Evolutionary conservation across 2,329 filamentous ascomycete species (phyloP), one percentile per base, ranked within the genome.

Genomic region (Fusarium circinatum): DNA sequence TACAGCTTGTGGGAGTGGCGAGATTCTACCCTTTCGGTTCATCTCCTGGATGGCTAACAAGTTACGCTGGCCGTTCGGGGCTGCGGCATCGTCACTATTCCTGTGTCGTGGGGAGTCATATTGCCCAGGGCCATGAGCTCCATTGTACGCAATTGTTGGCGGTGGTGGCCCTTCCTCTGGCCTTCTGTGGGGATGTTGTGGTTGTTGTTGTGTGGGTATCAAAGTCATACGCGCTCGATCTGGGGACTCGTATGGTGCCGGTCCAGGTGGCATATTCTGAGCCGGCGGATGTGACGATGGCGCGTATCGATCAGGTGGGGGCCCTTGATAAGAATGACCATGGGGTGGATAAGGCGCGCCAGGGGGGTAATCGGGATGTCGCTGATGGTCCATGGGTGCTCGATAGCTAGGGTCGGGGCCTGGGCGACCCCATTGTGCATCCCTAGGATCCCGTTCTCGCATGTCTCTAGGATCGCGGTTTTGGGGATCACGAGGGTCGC

Each of bases 1-100:
- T 2, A 98, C 95, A 28, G 96, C 95, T 82, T 98, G 96, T 2
- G 96, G 96, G 22, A 98, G 85, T 4, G 96, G 96, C 14, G 96
- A 98, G 44, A 94, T 88, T 55, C 95, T 91, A 4, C 95, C 95
- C 74, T 92, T 93, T 60, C 94, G 91, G 78, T 94, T 95, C 68
- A 92, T 91, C 65, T 94, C 92, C 76, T 97, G 94, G 17, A 97
- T 88, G 7, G 90, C 91, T n/a, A 98, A 85, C 48, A 97, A 86
- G 42, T 89, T 91, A 70, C 93, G 87, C 68, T 87, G 90, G 54
- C 73, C 70, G 61, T 83, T 83, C 59, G 89, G 86, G 45, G 89
- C 86, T 38, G 89, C 86, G 56, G 90, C 87, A 62, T 88, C 89
- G 58, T 88, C 89, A 73, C 81, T 79, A 36, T 74, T 79, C 10